phyloP scores from a whole-genome alignment of 352 stramenopile genomes.

The Phytophthora syringae region DNA sequence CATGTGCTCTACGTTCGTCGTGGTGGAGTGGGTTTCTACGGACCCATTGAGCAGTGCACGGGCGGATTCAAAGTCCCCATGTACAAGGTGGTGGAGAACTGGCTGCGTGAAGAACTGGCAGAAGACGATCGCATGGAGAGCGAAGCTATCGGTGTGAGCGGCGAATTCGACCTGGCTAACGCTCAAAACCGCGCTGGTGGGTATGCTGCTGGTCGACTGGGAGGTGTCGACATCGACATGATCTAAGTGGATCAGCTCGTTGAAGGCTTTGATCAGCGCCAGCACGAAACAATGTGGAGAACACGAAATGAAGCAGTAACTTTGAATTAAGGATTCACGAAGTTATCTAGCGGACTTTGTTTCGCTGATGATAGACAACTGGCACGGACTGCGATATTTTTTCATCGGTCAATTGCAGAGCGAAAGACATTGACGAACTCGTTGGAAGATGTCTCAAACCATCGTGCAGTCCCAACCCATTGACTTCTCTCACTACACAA shows the following conservation, averaged over 20 bases:
- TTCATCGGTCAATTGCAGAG: too few relatives aligned
- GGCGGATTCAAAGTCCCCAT: slow-evolving; percentile 84
- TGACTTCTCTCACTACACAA: not conserved
- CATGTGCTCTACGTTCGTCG: slow-evolving; percentile 94
- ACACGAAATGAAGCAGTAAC: too few relatives aligned
- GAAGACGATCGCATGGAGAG: slow-evolving; percentile 76
- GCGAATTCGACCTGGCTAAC: slow-evolving; percentile 64
- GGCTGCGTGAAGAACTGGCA: slow-evolving; percentile 92
- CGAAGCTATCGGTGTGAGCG: slow-evolving; percentile 47
- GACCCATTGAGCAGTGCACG: slow-evolving; percentile 76
- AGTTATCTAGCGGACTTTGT: too few relatives aligned
- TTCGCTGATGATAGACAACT: too few relatives aligned
- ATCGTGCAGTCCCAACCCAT: not conserved
- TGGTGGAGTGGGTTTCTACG: slow-evolving; percentile 64
- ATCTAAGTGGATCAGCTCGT: slow-evolving; percentile 4
- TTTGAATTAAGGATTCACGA: too few relatives aligned
- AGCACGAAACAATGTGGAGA: too few relatives aligned
- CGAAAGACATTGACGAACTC: too few relatives aligned
- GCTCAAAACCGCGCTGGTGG: slow-evolving; percentile 79
- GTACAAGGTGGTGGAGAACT: slow-evolving; percentile 92
- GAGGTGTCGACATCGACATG: slow-evolving; percentile 58
- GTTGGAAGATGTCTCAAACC: not conserved
- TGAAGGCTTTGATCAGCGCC: not conserved
- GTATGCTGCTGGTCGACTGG: slow-evolving; percentile 74
- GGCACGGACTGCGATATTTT: too few relatives aligned